A percentile compares a stretch with the other conserved stretches of the same genome.
Conservation (phyloP, 106 monocot species). For the Narthecium ossifragum region DNA sequence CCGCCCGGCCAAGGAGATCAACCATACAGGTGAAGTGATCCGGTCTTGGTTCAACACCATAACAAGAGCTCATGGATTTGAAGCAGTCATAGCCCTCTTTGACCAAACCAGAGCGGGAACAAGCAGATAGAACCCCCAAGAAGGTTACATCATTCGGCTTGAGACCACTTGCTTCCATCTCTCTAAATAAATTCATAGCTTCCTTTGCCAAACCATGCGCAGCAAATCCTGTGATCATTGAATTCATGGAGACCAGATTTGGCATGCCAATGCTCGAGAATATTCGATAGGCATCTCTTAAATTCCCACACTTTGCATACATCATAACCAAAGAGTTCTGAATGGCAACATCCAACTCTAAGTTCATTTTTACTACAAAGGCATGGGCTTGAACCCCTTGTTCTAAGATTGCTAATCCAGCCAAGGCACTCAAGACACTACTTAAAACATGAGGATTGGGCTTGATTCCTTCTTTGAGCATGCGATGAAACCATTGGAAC, state of each 20-base stretch:
- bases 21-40: slow-evolving; percentile 37
- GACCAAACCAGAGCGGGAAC: slow-evolving; percentile 18
- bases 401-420: slow-evolving; percentile 22
- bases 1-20: slow-evolving; percentile 26
- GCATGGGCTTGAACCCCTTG: slow-evolving; percentile 49
- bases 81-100: slow-evolving; percentile 17
- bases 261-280: slow-evolving; percentile 26
- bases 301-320: slow-evolving; percentile 58
- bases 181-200: slow-evolving; percentile 13
- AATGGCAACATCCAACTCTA: slow-evolving; percentile 27
- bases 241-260: slow-evolving; percentile 31
- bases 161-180: slow-evolving; percentile 7
- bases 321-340: slow-evolving; percentile 48
- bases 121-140: slow-evolving; percentile 22
- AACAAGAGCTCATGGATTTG: slow-evolving; percentile 16
- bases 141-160: slow-evolving; percentile 21
- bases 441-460: slow-evolving; percentile 32
- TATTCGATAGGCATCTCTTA: slow-evolving; percentile 21
- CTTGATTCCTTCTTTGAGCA: slow-evolving; percentile 35
- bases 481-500: slow-evolving; percentile 33
- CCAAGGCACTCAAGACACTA: slow-evolving; percentile 42
- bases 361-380: slow-evolving; percentile 26
- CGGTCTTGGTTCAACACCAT: slow-evolving; percentile 12
- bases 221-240: slow-evolving; percentile 53
- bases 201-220: slow-evolving; percentile 17